Base-by-base conservation (phyloP, 2,329 filamentous ascomycete genomes). In the Myriosclerotinia curreyana region DNA sequence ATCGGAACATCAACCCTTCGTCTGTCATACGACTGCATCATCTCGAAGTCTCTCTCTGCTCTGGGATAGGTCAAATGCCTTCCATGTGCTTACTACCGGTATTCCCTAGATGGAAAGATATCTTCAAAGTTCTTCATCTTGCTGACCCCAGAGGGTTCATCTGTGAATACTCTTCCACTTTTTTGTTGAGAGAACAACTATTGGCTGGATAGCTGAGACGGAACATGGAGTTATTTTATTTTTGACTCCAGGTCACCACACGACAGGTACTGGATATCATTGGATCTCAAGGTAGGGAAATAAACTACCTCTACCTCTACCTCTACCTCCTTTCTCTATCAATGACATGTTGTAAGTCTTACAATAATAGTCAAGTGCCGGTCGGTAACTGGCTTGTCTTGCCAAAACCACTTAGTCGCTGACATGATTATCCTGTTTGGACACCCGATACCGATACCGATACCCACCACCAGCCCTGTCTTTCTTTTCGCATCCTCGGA, bases 141-240 rank as follows among this genome's bases (percentile, higher is more conserved):
- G 15, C 6, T 12, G 17, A 31, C 17, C 40, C 20, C 6, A 9
- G 8, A 56, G 17, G 38, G 25, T 20, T 46, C 28, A 11, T 34
- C 40, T 46, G n/a, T 28, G 17, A 15, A 1, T 40, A 28, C 20
- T 31, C 20, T 15, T 11, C 22, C 44, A 12, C 42, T 14, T 50
- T 54, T 48, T 58, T 25, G 22, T 17, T 28, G 40, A 5, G 54
- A 42, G 17, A n/a, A n/a, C n/a, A n/a, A n/a, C n/a, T 34, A 14
- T 58, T 58, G 51, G 36, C 20, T 50, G 15, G 22, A 34, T 14
- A 56, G 22, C 51, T 51, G 61, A 55, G 40, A 55, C 25, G 34
- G 25, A 40, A 44, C 15, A 44, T 60, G 48, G 22, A 51, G 52
- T 48, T 36, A 31, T 36, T 28, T 48, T n/a, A 25, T 31, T 17